Percentiles rank a stretch among this genome's conserved stretches.
These are phyloP conservation scores for Stephanodiscus minutulus DNA, from an alignment of 108 stramenopile species.

Conservation along the genomic window DNA sequence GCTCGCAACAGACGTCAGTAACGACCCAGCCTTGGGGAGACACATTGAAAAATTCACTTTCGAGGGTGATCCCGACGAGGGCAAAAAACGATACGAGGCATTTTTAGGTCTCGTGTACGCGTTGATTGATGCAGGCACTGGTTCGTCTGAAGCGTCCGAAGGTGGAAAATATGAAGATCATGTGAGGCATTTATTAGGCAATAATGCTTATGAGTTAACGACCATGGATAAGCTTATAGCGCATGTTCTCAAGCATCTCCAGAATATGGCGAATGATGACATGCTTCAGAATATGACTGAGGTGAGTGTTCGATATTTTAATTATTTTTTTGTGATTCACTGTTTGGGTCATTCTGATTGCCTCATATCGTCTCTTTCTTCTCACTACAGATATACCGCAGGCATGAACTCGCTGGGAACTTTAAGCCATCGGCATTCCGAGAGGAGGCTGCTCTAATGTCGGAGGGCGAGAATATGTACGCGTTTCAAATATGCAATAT, in stretches of 20 bases:
- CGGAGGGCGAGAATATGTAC: constrained; percentile 88
- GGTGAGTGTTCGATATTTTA: constrained; percentile 6
- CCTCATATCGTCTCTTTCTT: not conserved
- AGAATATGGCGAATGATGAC: constrained; percentile 82
- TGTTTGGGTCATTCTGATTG: not conserved
- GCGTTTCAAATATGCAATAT: constrained; percentile 84
- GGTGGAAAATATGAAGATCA: constrained; percentile 84
- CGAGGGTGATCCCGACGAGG: constrained; percentile 54
- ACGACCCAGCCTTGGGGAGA: constrained; percentile 62
- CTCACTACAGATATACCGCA: constrained; percentile 58
- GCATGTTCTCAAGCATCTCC: constrained; percentile 84
- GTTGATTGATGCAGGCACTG: constrained; percentile 58
- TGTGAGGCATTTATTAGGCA: constrained; percentile 81
- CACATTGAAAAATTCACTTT: constrained; percentile 72
- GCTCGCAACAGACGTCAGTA: constrained; percentile 59
- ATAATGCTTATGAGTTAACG: constrained; percentile 81
- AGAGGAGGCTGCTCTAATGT: constrained; percentile 80
- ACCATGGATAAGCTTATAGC: constrained; percentile 92
- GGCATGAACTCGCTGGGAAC: constrained; percentile 63
- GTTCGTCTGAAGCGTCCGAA: constrained; percentile 51
- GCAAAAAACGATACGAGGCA: constrained; percentile 75
- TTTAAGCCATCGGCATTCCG: constrained; percentile 89
- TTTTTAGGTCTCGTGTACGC: constrained; percentile 74
- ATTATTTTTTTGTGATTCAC: not conserved
- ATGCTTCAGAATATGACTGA: constrained; percentile 81